Evolutionary conservation across 345 rosid genomes (phyloP).

Genomic region (Cardamine occulta): DNA sequence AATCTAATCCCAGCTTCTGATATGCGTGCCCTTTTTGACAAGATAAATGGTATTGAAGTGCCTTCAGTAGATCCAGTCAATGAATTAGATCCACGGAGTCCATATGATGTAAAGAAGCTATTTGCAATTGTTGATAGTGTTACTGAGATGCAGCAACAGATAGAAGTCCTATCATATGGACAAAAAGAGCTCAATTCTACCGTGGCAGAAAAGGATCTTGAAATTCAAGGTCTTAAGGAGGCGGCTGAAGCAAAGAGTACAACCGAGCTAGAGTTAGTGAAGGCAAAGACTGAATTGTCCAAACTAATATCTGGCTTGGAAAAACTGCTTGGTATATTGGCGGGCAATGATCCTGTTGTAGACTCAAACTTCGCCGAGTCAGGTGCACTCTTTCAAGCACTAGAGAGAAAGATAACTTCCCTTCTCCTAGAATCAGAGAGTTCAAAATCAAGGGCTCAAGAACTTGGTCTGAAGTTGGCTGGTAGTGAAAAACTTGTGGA

Average conservation of each 20-base stretch:
- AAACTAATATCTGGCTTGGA: constrained; percentile 59
- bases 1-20: constrained; percentile 57
- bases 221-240: constrained; percentile 63
- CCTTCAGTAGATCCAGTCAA: constrained; percentile 47
- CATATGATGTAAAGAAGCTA: constrained; percentile 59
- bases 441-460: constrained; percentile 64
- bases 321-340: constrained; percentile 54
- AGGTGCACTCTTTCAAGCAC: constrained; percentile 51
- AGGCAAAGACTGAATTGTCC: constrained; percentile 56
- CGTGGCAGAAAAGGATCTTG: constrained; percentile 55
- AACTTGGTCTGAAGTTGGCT: constrained; percentile 62
- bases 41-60: constrained; percentile 55
- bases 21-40: constrained; percentile 58
- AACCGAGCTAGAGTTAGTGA: constrained; percentile 51
- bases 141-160: constrained; percentile 56
- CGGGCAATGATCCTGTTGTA: constrained; percentile 48
- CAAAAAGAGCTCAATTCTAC: constrained; percentile 62
- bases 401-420: constrained; percentile 59
- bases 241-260: constrained; percentile 46
- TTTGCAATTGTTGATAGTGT: constrained; percentile 60
- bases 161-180: constrained; percentile 52
- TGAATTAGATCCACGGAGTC: constrained; percentile 46
- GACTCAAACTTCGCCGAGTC: constrained; percentile 49
- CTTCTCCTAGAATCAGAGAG: constrained; percentile 61
- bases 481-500: constrained; percentile 69